Conservation (phyloP, 2,329 filamentous ascomycete genomes). For the Trichoderma lentiforme region DNA sequence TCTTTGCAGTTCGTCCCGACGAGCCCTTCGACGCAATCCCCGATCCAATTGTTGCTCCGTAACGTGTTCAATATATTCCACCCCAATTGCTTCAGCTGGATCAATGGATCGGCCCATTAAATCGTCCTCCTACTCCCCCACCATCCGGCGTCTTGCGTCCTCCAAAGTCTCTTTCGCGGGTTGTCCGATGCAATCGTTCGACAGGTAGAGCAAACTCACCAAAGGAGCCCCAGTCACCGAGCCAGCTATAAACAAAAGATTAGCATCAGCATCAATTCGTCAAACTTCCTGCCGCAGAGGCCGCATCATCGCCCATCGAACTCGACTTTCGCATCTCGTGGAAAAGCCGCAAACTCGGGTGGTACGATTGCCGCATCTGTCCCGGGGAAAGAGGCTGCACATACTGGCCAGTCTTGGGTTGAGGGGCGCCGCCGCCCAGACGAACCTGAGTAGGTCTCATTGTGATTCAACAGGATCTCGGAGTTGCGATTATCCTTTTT, state of each 20-base stretch:
- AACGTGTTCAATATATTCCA: no score
- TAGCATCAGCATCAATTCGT: not conserved
- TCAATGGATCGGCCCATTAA: not conserved
- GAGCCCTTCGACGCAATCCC: not conserved
- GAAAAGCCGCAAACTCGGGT: constrained; percentile 34
- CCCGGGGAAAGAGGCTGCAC: constrained; percentile 21
- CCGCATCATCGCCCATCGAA: not conserved
- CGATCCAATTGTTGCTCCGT: not conserved
- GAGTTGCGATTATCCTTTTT: constrained; percentile 18
- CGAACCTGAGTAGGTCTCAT: constrained; percentile 44
- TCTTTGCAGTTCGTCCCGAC: not conserved
- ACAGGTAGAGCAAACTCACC: constrained; percentile 52
- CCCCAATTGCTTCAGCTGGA: not conserved
- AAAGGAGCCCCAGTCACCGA: constrained; percentile 71
- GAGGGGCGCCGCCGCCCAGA: constrained; percentile 33
- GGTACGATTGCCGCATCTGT: constrained; percentile 5
- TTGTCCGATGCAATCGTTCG: not conserved
- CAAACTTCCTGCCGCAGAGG: constrained; percentile 25
- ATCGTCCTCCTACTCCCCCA: not conserved
- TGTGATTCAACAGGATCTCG: constrained; percentile 18
- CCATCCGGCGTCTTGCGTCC: not conserved
- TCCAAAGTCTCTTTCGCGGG: not conserved
- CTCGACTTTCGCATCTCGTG: constrained; percentile 18
- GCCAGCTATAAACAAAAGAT: constrained; percentile 50
- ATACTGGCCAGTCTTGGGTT: constrained; percentile 35